Evolutionary conservation across 768 basidiomycete species (phyloP).

Genomic region (Hypholoma fasciculare): DNA sequence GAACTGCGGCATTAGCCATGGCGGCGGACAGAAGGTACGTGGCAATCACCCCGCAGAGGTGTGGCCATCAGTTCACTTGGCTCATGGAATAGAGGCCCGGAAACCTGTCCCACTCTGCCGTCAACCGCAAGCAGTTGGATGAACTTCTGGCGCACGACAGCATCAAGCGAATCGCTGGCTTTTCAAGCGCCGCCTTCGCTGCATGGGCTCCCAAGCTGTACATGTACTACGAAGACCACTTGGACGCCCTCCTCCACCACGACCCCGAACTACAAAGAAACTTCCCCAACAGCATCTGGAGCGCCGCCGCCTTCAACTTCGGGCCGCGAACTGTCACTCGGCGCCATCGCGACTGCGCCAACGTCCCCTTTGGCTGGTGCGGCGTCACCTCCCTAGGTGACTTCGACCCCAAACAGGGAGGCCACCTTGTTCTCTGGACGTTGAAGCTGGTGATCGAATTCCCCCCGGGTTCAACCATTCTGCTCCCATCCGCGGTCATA

Average conservation of each 20-base stretch:
- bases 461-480: background rate
- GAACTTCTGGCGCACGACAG: too few species aligned
- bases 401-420: background rate
- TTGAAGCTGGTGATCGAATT: background rate
- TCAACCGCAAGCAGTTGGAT: too few species aligned
- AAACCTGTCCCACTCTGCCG: too few species aligned
- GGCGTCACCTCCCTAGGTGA: background rate
- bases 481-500: background rate
- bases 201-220: background rate
- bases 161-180: too few species aligned
- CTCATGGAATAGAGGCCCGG: too few species aligned
- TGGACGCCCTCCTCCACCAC: too few species aligned
- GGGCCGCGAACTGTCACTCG: background rate
- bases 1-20: too few species aligned
- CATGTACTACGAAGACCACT: background rate
- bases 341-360: background rate
- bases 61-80: too few species aligned
- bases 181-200: too few species aligned
- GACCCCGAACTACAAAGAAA: background rate
- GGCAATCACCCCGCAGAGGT: too few species aligned
- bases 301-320: background rate
- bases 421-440: background rate
- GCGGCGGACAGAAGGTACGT: too few species aligned
- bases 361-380: background rate
- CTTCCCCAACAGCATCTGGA: background rate